Evolutionary conservation across 1,284 basidiomycete genomes (phyloP).

Genomic region (Apiotrichum gamsii): DNA sequence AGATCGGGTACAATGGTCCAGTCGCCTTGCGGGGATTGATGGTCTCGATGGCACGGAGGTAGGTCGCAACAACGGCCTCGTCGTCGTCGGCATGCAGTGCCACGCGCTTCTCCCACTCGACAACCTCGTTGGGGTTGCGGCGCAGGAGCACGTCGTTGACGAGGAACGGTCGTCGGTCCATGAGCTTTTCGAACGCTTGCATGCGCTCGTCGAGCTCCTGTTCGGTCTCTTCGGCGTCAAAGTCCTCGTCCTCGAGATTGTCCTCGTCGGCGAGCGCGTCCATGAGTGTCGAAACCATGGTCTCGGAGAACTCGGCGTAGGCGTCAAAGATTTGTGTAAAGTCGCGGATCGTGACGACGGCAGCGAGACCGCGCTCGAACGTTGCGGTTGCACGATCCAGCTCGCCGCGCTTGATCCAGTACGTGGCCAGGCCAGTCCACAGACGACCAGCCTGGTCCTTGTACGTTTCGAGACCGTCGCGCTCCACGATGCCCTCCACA

Average conservation of each 20-base stretch:
- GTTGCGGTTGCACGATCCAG: constrained; percentile 81
- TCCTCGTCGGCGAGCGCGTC: constrained; percentile 60
- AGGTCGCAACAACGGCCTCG: constrained; percentile 89
- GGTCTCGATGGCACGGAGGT: constrained; percentile 80
- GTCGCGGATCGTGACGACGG: constrained; percentile 88
- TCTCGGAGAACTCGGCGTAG: constrained; percentile 90
- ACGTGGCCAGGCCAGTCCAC: constrained; percentile 95
- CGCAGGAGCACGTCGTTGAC: constrained; percentile 92
- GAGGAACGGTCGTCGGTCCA: constrained; percentile 92
- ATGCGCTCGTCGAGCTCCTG: constrained; percentile 80
- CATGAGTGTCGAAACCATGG: constrained; percentile 87
- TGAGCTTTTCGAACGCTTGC: constrained; percentile 88
- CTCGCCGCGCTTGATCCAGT: constrained; percentile 96
- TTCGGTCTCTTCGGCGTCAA: constrained; percentile 68
- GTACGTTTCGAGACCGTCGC: constrained; percentile 80
- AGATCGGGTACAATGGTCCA: constrained; percentile 82
- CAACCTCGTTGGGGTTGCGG: constrained; percentile 94
- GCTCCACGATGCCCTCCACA: constrained; percentile 74
- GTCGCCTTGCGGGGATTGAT: constrained; percentile 86
- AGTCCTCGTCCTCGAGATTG: constrained; percentile 61
- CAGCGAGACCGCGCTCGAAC: constrained; percentile 79
- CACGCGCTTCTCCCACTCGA: constrained; percentile 99
- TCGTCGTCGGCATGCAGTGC: constrained; percentile 89
- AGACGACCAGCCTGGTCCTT: constrained; percentile 93
- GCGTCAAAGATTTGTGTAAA: constrained; percentile 98